Percentiles rank a stretch among this genome's conserved stretches.
These are phyloP conservation scores for Kurtzmaniella natalensis DNA, from an alignment of 1,139 yeast genomes.

Conservation along the genomic window DNA sequence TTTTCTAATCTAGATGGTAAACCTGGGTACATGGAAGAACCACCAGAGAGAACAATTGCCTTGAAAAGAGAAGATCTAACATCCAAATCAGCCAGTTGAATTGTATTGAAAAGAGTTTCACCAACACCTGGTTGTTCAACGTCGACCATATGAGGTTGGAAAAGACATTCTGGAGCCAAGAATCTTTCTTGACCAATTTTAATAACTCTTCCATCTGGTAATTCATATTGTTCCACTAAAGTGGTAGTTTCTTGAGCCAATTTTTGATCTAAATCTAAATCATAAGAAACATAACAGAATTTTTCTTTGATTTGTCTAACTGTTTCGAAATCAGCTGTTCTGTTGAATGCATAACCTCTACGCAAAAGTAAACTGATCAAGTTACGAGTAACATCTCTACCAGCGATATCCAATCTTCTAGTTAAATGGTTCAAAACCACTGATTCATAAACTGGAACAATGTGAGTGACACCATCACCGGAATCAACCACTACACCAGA, in stretches of 20 bases:
- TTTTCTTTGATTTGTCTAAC: constrained; percentile 97
- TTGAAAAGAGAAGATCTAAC: constrained; percentile 83
- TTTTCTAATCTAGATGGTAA: constrained; percentile 92
- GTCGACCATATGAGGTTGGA: constrained; percentile 96
- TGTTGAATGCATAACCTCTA: constrained; percentile 95
- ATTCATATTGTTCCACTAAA: constrained; percentile 82
- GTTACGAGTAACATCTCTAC: constrained; percentile 95
- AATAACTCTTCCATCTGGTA: constrained; percentile 94
- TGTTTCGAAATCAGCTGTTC: constrained; percentile 98
- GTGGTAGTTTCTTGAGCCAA: constrained; percentile 92
- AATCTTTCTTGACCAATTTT: constrained; percentile 94
- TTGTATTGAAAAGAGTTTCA: constrained; percentile 84
- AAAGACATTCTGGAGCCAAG: constrained; percentile 97
- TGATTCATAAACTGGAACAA: constrained; percentile 96
- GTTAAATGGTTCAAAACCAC: constrained; percentile 93
- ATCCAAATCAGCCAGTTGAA: constrained; percentile 93
- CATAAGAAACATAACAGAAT: constrained; percentile 91
- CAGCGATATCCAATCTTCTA: constrained; percentile 92
- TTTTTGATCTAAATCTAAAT: constrained; percentile 81
- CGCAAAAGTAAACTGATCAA: constrained; percentile 85
- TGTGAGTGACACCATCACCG: constrained; percentile 85
- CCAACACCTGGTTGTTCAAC: constrained; percentile 98
- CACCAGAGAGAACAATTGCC: constrained; percentile 94
- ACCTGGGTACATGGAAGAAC: constrained; percentile 98
- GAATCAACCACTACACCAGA: constrained; percentile 99